Evolutionary conservation across 2,329 filamentous ascomycete species (phyloP), one percentile per base, ranked within the genome.

Genomic region (Geosmithia putterillii): DNA sequence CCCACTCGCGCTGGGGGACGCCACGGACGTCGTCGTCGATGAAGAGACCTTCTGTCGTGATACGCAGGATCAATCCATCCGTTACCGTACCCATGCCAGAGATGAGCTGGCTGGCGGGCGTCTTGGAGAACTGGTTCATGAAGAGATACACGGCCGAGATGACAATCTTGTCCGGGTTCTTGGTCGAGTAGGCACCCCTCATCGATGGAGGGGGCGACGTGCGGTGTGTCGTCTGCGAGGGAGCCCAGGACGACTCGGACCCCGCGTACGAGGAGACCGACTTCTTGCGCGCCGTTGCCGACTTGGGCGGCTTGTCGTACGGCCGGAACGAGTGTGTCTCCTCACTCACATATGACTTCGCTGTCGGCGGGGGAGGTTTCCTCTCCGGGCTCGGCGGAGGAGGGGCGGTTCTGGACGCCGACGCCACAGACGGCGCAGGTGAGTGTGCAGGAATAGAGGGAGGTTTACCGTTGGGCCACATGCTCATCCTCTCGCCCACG

Each of bases 1-100:
- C 92, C 92, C 92, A 98, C 65, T 98, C 92, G 46, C 92, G 80
- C 64, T 96, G 88, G n/a, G 86, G 81, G 15, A 95, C 86, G 48
- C 81, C 80, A 38, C 89, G 81, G 42, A 95, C 77, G 60, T 96
- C 92, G 60, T 98, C 92, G 59, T 98, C 92, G 57, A 98, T 92
- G 64, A 96, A 96, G 43, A 96, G 73, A 17, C 92, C 92, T 60
- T 95, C 90, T 2, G 87, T 94, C 10, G 86, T 90, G 56, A 96
- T 92, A 42, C 86, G 84, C 47, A 98, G 73, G 47, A 96, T 85
- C 39, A 98, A 71, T 1, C 92, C 92, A 57, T 98, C 89, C 2
- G 89, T 95, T 25, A 96, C 87, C 40, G 82, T 74, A 17, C 83
- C 86, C 41, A 86, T 68, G n/a, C 85, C 86, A 0, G 87, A 86